A percentile compares a stretch with the other conserved stretches of the same genome.
phyloP scores from a whole-genome alignment of 495 filamentous ascomycete species.

The Penicillium longicatenatum region DNA sequence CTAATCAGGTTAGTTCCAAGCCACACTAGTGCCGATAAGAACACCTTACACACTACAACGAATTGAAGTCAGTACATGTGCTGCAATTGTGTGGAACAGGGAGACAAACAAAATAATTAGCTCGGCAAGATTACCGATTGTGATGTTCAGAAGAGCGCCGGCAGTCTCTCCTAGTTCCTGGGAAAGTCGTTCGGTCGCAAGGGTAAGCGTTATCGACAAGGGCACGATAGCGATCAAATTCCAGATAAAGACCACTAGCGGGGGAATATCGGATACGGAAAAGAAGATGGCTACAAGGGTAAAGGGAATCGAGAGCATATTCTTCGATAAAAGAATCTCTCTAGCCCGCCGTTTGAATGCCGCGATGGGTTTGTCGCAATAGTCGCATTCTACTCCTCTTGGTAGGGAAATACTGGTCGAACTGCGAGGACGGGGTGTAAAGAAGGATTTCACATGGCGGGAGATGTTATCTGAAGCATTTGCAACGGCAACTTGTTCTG shows the following conservation, averaged over 20 bases:
- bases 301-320: conserved; percentile 7
- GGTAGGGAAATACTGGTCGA: conserved; percentile 1
- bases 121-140: conserved; percentile 90
- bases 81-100: too few species aligned
- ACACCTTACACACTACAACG: background rate
- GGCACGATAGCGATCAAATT: conserved; percentile 33
- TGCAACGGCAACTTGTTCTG: background rate
- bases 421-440: conserved; percentile 1
- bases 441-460: conserved; percentile 3
- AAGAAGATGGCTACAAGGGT: conserved; percentile 8
- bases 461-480: conserved; percentile 9
- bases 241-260: conserved; percentile 21
- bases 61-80: background rate
- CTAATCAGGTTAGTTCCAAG: conserved; percentile 18
- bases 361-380: conserved; percentile 5
- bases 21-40: background rate
- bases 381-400: background rate
- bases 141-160: conserved; percentile 60
- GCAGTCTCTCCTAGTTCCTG: conserved; percentile 22
- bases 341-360: conserved; percentile 4
- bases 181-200: conserved; percentile 27
- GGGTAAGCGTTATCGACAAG: conserved; percentile 21
- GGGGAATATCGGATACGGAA: conserved; percentile 3
- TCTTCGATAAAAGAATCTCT: conserved; percentile 2
- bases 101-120: conserved; percentile 69